Base-by-base conservation (phyloP, 495 filamentous ascomycete genomes). In the Hyaloscypha finlandica region DNA sequence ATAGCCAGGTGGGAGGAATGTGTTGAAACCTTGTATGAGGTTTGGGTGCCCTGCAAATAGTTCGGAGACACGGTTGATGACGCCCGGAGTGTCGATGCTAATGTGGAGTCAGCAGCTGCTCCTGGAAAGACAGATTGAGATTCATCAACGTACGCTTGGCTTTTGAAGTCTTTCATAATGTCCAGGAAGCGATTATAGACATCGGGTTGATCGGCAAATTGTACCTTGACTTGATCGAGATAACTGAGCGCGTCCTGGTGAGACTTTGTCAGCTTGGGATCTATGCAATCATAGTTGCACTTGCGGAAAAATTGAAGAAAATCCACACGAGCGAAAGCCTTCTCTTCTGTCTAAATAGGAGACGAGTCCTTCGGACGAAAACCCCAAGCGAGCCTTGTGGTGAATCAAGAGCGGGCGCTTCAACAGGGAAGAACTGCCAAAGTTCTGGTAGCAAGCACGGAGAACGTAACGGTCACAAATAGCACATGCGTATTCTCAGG, bases 101-200 rank as follows among this genome's bases (percentile, higher is more conserved):
- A 39, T 14, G 8, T 54, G 37, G 12, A 19, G 37, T 68, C 25
- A 70, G 63, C 29, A 59, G 25, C 3, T 29, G 33, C 11, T 51
- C 19, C 12, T 58, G 6, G 6, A 30, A 5, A 9, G 33, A 22
- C 14, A 39, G 33, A 25, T 12, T 5, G 59, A 48, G 20, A 11
- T n/a, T n/a, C 8, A 42, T 67, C 25, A 63, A 84, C 91, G 81
- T 79, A 95, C 88, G 93, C 92, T 80, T 97, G 94, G 72, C 93
- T 97, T 80, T 99, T 99, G 80, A 99, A 99, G 68, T 99, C 96
- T 77, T 99, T 99, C 96, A 99, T 99, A 59, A 99, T 99, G 70
- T 99, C 95, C 61, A 99, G 79, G 73, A 99, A 99, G 25, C 90
- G 86, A 75, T 99, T 99, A 74, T 99, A 99, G 2, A 99, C 95